Evolutionary conservation across 1,284 basidiomycete species (phyloP), one percentile per base, ranked within the genome.

Genomic region (Grifola frondosa): DNA sequence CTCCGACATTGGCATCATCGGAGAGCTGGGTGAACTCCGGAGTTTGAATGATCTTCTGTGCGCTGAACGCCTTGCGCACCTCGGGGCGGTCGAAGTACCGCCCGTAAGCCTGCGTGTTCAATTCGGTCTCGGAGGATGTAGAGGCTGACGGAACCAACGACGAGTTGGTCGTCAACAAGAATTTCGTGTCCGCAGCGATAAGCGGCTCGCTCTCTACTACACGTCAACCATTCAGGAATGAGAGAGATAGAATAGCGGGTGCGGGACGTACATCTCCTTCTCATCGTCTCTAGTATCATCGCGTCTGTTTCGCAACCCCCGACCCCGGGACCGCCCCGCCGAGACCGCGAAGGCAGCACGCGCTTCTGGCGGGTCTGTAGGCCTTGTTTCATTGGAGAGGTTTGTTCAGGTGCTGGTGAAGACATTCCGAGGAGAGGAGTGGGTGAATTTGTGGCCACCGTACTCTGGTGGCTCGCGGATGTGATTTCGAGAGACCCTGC

Each of bases 221-320:
- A 33, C 29, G 38, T 10, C 17, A 32, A 31, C 9, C 33, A 41
- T 30, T 57, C 21, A 52, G 36, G 35, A 42, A 13, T 37, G 30
- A 15, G 42, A 24, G 30, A 44, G 44, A 29, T 21, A 35, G 30
- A 36, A 40, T 19, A 37, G 30, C 35, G 24, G 17, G 35, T 43
- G 6, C 16, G 22, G 39, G 26, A 80, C 88, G 63, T 65, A 93
- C 91, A 75, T 72, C 77, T 81, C 58, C 88, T 78, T 63, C 81
- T 80, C 57, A 88, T 75, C 56, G 84, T 86, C 57, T 93, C 90
- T 49, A 92, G 66, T 60, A 95, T 87, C 80, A 91, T 84, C 48
- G 82, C 61, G 69, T 95, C 91, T 21, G 85, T 68, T 52, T 91
- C 88, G 60, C 81, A 81, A 49, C 64, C 80, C 44, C 88, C 86